Evolutionary conservation across 257 asterid species (phyloP), one percentile per base, ranked within the genome.

Genomic region (Capsicum chinense): DNA sequence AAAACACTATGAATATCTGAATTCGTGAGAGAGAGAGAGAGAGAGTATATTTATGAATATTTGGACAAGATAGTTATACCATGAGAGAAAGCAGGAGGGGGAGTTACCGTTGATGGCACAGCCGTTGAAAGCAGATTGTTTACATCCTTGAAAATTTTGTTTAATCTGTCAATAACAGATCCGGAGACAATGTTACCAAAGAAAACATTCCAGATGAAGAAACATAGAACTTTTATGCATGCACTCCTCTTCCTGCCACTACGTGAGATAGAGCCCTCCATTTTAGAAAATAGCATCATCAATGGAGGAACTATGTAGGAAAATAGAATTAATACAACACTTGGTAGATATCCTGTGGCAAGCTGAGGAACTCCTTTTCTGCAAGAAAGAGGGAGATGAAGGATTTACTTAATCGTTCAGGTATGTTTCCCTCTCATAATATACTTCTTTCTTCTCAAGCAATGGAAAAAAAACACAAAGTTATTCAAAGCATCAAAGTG

Each of bases 211-310:
- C 99, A 95, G 73, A 95, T 88, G 81, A 90, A 83, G 70, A 95
- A 95, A 91, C 85, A 88, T 11, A 92, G 76, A 85, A 95, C 92
- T 88, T 95, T 95, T 48, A 90, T 76, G 92, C 96, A 91, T 79
- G 99, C 85, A 85, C 97, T 95, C 90, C 90, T 90, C 85, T 94
- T 93, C 89, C 97, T 89, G 85, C 91, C 90, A 48, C 99, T 94
- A 68, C 96, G 92, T 42, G 99, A 95, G 69, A 94, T 92, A 44
- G 92, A 89, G 16, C 99, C 98, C 88, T 95, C 97, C 88, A 91
- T 74, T 14, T 95, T 91, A 37, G 99, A 93, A 88, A 95, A 94
- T 48, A 93, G 81, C 87, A 89, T 85, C 97, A 95, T 93, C 62
- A 93, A 52, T 2, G 98, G 95, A 8, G 98, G 93, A 12, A 91